Evolutionary conservation across 2,329 filamentous ascomycete species (phyloP), one percentile per base, ranked within the genome.

Genomic region (Penicillium olsonii): DNA sequence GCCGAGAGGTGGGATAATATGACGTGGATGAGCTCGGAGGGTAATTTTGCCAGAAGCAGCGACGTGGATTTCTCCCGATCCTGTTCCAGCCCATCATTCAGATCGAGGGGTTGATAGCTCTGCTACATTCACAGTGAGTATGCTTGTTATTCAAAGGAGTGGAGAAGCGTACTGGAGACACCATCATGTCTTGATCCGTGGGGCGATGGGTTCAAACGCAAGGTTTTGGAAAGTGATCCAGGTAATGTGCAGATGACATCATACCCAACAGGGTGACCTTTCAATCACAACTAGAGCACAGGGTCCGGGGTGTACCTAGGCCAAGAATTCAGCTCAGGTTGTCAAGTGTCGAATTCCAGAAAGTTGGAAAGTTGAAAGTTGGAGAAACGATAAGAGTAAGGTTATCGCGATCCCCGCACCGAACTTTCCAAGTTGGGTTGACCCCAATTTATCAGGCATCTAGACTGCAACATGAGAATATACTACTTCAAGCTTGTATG

Each of bases 21-120:
- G n/a, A 80, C 73, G 57, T 87, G 81, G 26, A 95, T 75, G 8
- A 96, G 76, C 67, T 96, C 92, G 11, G 83, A 70, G 0, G 92
- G 92, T 1, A 96, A 78, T 17, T 70, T 65, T 24, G 66, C 55
- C 1, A 73, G 43, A 2, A 60, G 52, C 10, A 64, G 58, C 3
- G 45, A 38, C 14, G 44, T 11, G 47, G 15, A 22, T 11, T 40
- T 8, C 7, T 27, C 34, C 12, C 26, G 37, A 6, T 31, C 19
- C 10, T 49, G 51, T 20, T 56, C 41, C 5, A 10, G n/a, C 57
- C 41, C 45, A 39, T 22, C 35, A 15, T 22, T 6, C n/a, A 12
- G 20, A n/a, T 9, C 19, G 22, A 31, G 10, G 19, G 31, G n/a
- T 4, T 7, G 17, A 14, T 39, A 19, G 15, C 37, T 26, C 41